Base-by-base conservation (phyloP, 768 basidiomycete species). In the Boletus vinaceobasis region DNA sequence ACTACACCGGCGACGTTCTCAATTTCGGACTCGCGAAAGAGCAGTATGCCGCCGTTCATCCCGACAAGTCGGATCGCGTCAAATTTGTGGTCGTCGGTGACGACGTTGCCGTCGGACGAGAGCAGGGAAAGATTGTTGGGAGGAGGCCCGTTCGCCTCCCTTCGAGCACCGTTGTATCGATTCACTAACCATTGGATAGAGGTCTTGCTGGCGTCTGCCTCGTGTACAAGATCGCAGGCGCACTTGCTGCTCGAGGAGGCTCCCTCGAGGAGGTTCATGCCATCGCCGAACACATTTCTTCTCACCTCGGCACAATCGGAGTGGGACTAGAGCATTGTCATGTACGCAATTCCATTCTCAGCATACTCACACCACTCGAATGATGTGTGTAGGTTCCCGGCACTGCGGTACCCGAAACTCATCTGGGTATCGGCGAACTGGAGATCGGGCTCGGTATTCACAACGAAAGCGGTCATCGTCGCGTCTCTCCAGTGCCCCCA, bases 371-470 rank as follows among this genome's bases (percentile, higher is more conserved):
- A 4, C 27, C 11, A 7, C 37, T 38, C 7, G 38, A 40, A 43
- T 46, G 29, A 47, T 48, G 19, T 33, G 43, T 13, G 2, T 53
- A 90, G 88, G 86, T 93, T 39, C 91, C 90, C 9, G 88, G 93
- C 32, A 93, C 90, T 6, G 83, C 84, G 0, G 66, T 79, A 1
- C 65, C 76, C 4, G 70, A 81, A 35, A 79, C 81, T 13, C 78
- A 83, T 65, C 76, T 93, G 23, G 75, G 75, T 4, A 63, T 71
- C 13, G 73, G 79, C 21, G 89, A 93, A 68, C 82, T 93, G 50
- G 93, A 96, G 72, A 87, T 96, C 55, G 93, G 93, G 17, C 83
- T 91, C 77, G 90, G 93, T 13, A 89, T 96, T 53, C 93, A 96
- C 73, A 96, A 96, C 63, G 93, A 96, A 72, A 82, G 85, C 44